These are phyloP conservation scores for Rauvolfia tetraphylla DNA, from an alignment of 257 asterid genomes.

Conservation along the genomic window DNA sequence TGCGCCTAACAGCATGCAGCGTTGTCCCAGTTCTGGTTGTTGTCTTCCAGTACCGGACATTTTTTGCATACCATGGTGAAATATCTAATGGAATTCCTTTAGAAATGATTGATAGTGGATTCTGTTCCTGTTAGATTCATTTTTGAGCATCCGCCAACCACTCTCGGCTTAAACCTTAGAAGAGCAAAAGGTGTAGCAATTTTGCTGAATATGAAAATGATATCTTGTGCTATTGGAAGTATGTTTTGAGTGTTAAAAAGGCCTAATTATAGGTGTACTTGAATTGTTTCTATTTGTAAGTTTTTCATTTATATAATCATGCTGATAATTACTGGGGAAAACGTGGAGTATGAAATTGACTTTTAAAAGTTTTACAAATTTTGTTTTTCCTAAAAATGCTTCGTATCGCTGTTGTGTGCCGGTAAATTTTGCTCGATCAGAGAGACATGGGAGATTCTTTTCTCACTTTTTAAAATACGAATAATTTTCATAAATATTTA, in stretches of 20 bases:
- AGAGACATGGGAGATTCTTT: background rate
- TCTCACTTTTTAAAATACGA: background rate
- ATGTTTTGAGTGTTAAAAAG: no score
- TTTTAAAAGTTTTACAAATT: no score
- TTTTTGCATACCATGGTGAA: background rate
- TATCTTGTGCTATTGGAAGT: background rate
- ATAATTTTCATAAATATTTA: background rate
- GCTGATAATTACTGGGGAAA: no score
- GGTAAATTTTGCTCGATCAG: background rate
- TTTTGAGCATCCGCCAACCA: background rate
- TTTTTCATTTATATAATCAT: no score
- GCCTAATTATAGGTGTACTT: no score
- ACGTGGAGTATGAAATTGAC: no score
- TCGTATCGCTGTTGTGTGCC: no score
- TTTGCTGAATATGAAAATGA: background rate
- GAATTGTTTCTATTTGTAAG: no score
- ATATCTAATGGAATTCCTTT: background rate
- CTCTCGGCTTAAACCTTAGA: background rate
- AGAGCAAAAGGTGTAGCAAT: background rate
- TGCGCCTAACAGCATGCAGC: background rate
- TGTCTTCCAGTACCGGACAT: background rate
- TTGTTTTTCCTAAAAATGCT: no score
- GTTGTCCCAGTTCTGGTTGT: background rate
- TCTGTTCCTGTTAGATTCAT: background rate
- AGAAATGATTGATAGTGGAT: slow-evolving; percentile 1